Evolutionary conservation across 1,139 yeast genomes (phyloP).

Genomic region (Williopsis jadinii): DNA sequence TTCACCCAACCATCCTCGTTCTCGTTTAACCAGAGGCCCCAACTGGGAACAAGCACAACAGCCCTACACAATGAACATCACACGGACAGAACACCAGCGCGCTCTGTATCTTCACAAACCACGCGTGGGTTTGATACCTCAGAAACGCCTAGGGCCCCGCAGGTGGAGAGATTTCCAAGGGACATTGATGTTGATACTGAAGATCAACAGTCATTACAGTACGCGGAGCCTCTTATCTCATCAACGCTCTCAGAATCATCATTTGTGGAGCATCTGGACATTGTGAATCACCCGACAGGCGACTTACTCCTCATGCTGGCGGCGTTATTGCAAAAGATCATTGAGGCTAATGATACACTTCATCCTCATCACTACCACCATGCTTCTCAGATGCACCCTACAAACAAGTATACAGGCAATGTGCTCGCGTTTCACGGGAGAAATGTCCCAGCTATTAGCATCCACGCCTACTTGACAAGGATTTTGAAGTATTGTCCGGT

Average conservation of each 20-base stretch:
- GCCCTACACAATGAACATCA: no score
- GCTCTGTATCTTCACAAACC: constrained; percentile 1
- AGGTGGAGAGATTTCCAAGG: no score
- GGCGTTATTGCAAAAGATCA: constrained; percentile 74
- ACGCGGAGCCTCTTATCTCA: constrained; percentile 5
- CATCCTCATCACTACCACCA: constrained; percentile 66
- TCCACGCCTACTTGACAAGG: constrained; percentile 83
- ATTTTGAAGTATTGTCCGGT: constrained; percentile 96
- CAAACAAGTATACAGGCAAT: constrained; percentile 55
- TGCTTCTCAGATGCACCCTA: constrained; percentile 30
- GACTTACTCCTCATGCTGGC: constrained; percentile 81
- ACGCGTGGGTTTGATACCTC: constrained; percentile 4
- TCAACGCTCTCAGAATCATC: constrained; percentile 3
- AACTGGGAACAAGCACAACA: no score
- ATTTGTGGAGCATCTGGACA: constrained; percentile 57
- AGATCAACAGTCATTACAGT: constrained; percentile 7
- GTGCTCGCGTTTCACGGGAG: constrained; percentile 93
- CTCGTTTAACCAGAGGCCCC: constrained; percentile 3
- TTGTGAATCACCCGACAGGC: constrained; percentile 77
- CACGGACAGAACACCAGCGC: no score
- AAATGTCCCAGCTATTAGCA: constrained; percentile 87
- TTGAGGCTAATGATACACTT: constrained; percentile 84
- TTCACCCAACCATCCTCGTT: constrained; percentile 10
- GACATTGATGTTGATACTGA: no score
- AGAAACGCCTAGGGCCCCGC: constrained; percentile 1